Base-by-base conservation (phyloP, 495 filamentous ascomycete species). In the Penicillium bovifimosum region DNA sequence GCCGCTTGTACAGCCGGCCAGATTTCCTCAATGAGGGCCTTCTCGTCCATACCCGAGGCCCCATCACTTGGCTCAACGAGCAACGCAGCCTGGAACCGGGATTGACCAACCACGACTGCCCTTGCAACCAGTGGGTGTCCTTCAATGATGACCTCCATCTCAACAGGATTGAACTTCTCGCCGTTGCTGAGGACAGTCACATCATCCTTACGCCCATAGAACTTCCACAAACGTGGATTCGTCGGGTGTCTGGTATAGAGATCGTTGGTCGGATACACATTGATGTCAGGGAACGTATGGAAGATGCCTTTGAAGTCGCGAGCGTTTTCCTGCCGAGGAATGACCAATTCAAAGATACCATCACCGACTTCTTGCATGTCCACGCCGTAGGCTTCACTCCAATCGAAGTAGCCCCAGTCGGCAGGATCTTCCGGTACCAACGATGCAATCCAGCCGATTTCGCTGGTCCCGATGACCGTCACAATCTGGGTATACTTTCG, bases 221-320 rank as follows among this genome's bases (percentile, higher is more conserved):
- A 75, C 8, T 48, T 58, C 72, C 71, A 76, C 0, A 66, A 48
- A 16, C 53, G 32, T 1, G 58, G 42, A 10, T 63, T 62, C 8
- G 54, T 56, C 2, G 73, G 65, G 41, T 74, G 71, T 9, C 59
- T 70, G 28, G 62, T 66, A 59, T 72, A 86, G 13, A 86, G 62
- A 65, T 86, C 83, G 31, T 76, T 74, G 18, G 80, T 86, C 10
- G 65, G 67, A 53, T 76, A 85, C 51, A 79, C 71, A 2, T 72
- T 55, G 3, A 68, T 16, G 14, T 82, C 64, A 6, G 81, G 81
- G 46, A 79, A 83, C 6, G 73, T 77, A 56, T 78, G 74, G 64
- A 83, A 84, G 49, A 81, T 65, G 9, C 73, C 71, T 16, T 83
- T 78, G 6, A 63, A 64, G 13, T 53, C 33, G 9, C 52, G 52